Percentiles rank a stretch among this genome's conserved stretches.
These are phyloP conservation scores for Leccinum fuscescens DNA, from an alignment of 1,284 basidiomycete species.

Conservation along the genomic window DNA sequence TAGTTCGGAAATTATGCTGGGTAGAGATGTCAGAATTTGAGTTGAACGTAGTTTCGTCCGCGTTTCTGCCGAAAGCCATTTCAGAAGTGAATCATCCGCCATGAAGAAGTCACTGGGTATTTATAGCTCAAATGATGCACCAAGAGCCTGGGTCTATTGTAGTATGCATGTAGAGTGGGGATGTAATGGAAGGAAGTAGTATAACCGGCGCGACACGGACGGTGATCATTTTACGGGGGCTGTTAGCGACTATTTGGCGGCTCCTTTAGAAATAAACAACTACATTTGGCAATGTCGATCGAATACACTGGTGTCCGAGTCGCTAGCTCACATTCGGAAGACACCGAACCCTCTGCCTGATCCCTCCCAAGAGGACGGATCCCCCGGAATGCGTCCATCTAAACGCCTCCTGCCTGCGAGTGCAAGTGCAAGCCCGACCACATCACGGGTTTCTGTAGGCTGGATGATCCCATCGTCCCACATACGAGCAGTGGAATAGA, in stretches of 20 bases:
- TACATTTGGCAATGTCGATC: constrained; percentile 28
- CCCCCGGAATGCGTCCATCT: constrained; percentile 19
- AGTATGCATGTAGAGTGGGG: neutral
- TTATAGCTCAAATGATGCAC: constrained; percentile 1
- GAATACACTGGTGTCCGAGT: neutral
- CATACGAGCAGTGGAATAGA: constrained; percentile 85
- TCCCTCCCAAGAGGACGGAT: constrained; percentile 67
- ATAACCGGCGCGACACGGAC: neutral
- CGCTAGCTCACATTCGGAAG: constrained; percentile 74
- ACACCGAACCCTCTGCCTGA: constrained; percentile 79
- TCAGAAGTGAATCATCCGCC: constrained; percentile 20
- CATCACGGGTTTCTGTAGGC: constrained; percentile 87
- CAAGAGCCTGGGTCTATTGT: neutral
- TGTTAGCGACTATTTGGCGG: constrained; percentile 22
- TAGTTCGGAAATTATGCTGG: constrained; percentile 78
- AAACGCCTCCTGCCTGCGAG: constrained; percentile 56
- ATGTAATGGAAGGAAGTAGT: neutral
- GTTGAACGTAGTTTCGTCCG: constrained; percentile 74
- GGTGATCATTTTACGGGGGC: neutral
- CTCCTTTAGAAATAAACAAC: constrained; percentile 27
- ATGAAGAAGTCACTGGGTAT: constrained; percentile 11
- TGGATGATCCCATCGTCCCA: constrained; percentile 97
- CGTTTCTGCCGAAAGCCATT: constrained; percentile 50
- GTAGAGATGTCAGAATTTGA: constrained; percentile 77
- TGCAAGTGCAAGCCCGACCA: constrained; percentile 81